A percentile compares a stretch with the other conserved stretches of the same genome.
phyloP scores from a whole-genome alignment of 2,329 filamentous ascomycete genomes.

The Paracorniculantispora psalliotae region DNA sequence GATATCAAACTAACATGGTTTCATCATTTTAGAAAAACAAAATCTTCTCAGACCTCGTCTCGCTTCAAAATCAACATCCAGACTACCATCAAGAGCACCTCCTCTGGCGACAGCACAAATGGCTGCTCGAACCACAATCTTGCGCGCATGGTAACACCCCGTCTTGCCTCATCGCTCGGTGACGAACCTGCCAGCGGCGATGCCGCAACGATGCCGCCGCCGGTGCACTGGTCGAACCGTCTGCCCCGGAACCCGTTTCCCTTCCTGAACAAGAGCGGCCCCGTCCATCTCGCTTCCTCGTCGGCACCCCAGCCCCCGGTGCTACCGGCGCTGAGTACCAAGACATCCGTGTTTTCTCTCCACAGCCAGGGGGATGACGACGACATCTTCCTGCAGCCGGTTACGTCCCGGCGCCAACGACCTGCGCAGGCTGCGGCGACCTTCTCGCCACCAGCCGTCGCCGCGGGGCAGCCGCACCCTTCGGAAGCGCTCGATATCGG shows the following conservation, averaged over 20 bases:
- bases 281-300: not conserved
- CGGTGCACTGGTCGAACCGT: not conserved
- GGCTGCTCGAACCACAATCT: not conserved
- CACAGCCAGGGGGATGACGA: conserved; percentile 1
- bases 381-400: not conserved
- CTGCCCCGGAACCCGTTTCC: conserved; percentile 5
- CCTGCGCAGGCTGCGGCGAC: not conserved
- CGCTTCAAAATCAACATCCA: not conserved
- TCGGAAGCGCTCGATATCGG: not conserved
- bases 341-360: not conserved
- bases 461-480: not conserved
- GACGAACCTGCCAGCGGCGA: not conserved
- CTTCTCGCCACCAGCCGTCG: not conserved
- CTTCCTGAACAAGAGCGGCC: not conserved
- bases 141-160: not conserved
- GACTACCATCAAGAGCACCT: not conserved
- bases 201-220: not conserved
- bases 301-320: not conserved
- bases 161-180: not conserved
- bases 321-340: not conserved
- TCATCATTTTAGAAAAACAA: not conserved
- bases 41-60: not conserved
- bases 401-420: not conserved
- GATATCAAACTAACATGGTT: not conserved
- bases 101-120: conserved; percentile 1